Conservation (phyloP, 495 filamentous ascomycete genomes). For the Xylaria nigripes region DNA sequence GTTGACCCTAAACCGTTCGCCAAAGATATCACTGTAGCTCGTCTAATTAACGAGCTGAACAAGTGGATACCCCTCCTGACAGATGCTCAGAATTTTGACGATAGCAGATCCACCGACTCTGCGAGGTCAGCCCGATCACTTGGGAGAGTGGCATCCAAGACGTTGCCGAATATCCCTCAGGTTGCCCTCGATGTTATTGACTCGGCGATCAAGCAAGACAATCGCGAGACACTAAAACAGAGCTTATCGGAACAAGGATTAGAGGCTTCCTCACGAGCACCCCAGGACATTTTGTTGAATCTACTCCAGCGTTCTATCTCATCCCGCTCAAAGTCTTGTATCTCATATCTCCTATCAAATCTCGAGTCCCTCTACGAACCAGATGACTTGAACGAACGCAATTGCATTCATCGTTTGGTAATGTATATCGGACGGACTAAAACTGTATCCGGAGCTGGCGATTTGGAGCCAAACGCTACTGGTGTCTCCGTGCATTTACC, state of each 20-base stretch:
- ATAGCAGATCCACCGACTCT: slow-evolving; percentile 52
- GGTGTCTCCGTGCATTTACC: slow-evolving; percentile 45
- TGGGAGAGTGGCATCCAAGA: slow-evolving; percentile 59
- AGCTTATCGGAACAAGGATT: slow-evolving; percentile 51
- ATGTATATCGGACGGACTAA: slow-evolving; percentile 81
- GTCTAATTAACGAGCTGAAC: slow-evolving; percentile 71
- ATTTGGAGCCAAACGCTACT: slow-evolving; percentile 41
- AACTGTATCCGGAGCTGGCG: slow-evolving; percentile 43
- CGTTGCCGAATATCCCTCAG: slow-evolving; percentile 59
- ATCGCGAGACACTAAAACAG: slow-evolving; percentile 51
- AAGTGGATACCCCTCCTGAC: slow-evolving; percentile 78
- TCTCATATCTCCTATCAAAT: slow-evolving; percentile 57
- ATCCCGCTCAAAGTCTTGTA: slow-evolving; percentile 56
- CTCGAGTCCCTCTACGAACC: slow-evolving; percentile 70
- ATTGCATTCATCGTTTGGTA: slow-evolving; percentile 84
- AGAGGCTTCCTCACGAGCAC: slow-evolving; percentile 41
- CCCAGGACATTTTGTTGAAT: slow-evolving; percentile 60
- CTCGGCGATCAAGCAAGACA: slow-evolving; percentile 66
- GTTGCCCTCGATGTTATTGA: slow-evolving; percentile 65
- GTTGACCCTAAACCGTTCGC: slow-evolving; percentile 81
- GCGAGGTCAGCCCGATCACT: slow-evolving; percentile 59
- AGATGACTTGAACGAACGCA: slow-evolving; percentile 87
- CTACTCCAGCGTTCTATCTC: slow-evolving; percentile 80
- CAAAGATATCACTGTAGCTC: slow-evolving; percentile 56
- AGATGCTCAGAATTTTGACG: slow-evolving; percentile 61